phyloP scores from a whole-genome alignment of 2,329 filamentous ascomycete species.

The Calonectria fujianensis region DNA sequence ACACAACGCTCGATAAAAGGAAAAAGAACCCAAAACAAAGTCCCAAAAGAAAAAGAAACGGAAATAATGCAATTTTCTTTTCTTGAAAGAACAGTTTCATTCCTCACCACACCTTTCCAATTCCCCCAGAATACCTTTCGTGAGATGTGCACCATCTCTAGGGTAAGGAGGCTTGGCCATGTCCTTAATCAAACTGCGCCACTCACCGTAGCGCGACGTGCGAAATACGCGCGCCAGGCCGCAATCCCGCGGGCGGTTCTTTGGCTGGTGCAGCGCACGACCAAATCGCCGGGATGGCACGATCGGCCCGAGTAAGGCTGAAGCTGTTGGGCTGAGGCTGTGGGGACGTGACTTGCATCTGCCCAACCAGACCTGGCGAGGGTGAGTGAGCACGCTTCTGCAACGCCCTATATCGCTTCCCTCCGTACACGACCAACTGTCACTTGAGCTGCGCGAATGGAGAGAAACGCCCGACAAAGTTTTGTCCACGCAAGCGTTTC shows the following conservation, averaged over 20 bases:
- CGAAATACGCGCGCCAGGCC: not conserved
- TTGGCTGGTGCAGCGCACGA: not conserved
- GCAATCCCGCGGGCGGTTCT: not conserved
- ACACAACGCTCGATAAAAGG: too few species aligned
- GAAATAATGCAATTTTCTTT: too few species aligned
- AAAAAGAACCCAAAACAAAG: too few species aligned
- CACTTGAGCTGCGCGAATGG: not conserved
- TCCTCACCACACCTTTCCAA: too few species aligned
- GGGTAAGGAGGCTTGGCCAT: not conserved
- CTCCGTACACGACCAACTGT: not conserved
- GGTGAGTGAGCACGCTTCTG: not conserved
- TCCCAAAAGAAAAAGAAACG: too few species aligned
- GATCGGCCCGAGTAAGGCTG: slow-evolving; percentile 5
- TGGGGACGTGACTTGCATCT: not conserved
- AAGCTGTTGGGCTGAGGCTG: not conserved
- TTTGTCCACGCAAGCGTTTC: not conserved
- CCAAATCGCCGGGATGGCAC: not conserved
- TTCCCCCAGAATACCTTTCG: too few species aligned
- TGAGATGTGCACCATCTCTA: not conserved
- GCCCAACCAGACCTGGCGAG: not conserved
- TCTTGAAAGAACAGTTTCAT: too few species aligned
- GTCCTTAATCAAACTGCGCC: not conserved
- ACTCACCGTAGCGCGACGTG: not conserved
- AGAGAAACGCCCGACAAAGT: not conserved
- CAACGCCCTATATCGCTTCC: not conserved